These are phyloP conservation scores for Protomyces arabidopsidicola DNA, from an alignment of 1,139 yeast species.

Conservation along the genomic window DNA sequence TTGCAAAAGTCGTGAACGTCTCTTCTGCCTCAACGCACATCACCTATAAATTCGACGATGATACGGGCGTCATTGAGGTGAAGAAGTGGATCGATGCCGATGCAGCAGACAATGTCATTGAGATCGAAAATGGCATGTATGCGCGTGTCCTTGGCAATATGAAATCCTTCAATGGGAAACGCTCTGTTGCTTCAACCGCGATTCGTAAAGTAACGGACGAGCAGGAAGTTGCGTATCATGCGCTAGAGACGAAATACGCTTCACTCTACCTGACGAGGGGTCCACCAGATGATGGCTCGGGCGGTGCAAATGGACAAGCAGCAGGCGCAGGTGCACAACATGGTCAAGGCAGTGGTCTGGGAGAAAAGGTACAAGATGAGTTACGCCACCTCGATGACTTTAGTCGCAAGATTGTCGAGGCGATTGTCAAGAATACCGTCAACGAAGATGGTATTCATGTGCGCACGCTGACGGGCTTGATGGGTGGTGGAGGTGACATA, in stretches of 20 bases:
- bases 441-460: conserved; percentile 33
- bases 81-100: conserved; percentile 36
- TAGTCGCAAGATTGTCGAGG: conserved; percentile 31
- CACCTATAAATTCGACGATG: conserved; percentile 67
- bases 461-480: conserved; percentile 28
- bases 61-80: conserved; percentile 76
- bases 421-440: conserved; percentile 26
- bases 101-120: conserved; percentile 25
- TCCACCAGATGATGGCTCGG: neutral
- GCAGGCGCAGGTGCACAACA: conserved; percentile 3
- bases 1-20: conserved; percentile 57
- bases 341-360: neutral
- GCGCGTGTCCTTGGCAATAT: conserved; percentile 69
- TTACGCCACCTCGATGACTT: conserved; percentile 30
- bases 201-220: conserved; percentile 60
- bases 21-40: conserved; percentile 40
- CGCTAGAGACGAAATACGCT: conserved; percentile 62
- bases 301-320: neutral
- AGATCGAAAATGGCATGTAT: conserved; percentile 48
- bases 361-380: conserved; percentile 6
- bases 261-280: conserved; percentile 43
- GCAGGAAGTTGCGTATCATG: conserved; percentile 73
- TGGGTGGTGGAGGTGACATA: conserved; percentile 21
- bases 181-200: conserved; percentile 60
- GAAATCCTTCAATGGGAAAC: conserved; percentile 63